Percentiles rank a stretch among this genome's conserved stretches.
phyloP scores from a whole-genome alignment of 345 rosid genomes.

The Salix arbutifolia region DNA sequence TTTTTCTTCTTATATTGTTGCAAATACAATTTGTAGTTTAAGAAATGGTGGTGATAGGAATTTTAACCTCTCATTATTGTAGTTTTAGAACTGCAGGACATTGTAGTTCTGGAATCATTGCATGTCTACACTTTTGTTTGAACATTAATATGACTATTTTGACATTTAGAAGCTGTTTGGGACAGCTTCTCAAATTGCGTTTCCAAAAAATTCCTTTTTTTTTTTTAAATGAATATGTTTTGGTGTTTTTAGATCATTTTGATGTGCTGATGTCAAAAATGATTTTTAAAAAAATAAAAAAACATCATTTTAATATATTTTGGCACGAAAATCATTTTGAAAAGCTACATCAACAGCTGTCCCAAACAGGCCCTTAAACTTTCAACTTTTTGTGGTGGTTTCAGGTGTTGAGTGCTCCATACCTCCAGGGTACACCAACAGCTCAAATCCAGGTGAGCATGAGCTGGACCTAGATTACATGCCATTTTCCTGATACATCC shows the following conservation, averaged over 20 bases:
- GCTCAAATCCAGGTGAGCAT: conserved; percentile 51
- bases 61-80: background rate
- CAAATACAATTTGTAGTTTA: background rate
- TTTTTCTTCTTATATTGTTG: background rate
- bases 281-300: no score
- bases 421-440: conserved; percentile 57
- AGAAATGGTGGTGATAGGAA: background rate
- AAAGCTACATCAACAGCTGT: no score
- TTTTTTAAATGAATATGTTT: no score
- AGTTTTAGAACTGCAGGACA: background rate
- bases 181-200: no score
- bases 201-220: no score
- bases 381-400: conserved; percentile 19
- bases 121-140: background rate
- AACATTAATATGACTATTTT: background rate
- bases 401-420: conserved; percentile 94
- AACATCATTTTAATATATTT: no score
- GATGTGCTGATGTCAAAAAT: no score
- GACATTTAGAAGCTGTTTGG: no score
- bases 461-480: background rate
- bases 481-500: no score
- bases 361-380: no score
- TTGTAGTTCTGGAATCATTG: background rate
- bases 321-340: no score
- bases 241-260: no score